These are phyloP conservation scores for Metarhizium anisopliae DNA, from an alignment of 2,329 filamentous ascomycete genomes.

Conservation along the genomic window DNA sequence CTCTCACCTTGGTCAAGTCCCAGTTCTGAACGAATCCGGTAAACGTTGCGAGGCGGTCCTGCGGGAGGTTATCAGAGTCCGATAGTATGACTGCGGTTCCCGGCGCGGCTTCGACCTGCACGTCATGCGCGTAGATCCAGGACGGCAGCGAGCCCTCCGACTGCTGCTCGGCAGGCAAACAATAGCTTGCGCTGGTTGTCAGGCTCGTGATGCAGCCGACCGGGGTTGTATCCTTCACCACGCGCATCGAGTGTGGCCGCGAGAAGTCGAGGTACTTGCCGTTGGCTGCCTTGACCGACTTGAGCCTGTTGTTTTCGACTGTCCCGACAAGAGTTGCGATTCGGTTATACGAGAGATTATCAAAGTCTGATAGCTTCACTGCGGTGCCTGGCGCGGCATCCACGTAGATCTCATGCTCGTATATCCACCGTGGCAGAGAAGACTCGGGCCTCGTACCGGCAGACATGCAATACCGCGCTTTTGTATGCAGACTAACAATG, in stretches of 20 bases:
- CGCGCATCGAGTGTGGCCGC: not conserved
- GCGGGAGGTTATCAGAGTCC: not conserved
- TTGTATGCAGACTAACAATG: not conserved
- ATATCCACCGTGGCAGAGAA: not conserved
- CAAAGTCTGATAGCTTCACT: not conserved
- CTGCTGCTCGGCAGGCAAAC: not conserved
- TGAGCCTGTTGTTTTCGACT: not conserved
- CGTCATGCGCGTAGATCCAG: not conserved
- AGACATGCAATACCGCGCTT: not conserved
- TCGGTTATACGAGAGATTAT: not conserved
- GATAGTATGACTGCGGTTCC: not conserved
- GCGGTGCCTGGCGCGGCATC: not conserved
- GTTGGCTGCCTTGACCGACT: not conserved
- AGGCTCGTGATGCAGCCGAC: not conserved
- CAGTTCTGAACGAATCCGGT: not conserved
- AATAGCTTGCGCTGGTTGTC: not conserved
- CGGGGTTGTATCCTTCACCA: not conserved
- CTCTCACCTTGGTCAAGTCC: not conserved
- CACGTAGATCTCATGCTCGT: not conserved
- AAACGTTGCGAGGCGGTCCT: not conserved
- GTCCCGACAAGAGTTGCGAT: not conserved
- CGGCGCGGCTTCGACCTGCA: not conserved
- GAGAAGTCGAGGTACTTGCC: not conserved
- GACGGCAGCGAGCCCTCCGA: not conserved
- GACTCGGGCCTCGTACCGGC: too few species aligned